Percentiles rank a stretch among this genome's conserved stretches.
These are phyloP conservation scores for Colletotrichum liriopes DNA, from an alignment of 2,329 filamentous ascomycete genomes.

Conservation along the genomic window DNA sequence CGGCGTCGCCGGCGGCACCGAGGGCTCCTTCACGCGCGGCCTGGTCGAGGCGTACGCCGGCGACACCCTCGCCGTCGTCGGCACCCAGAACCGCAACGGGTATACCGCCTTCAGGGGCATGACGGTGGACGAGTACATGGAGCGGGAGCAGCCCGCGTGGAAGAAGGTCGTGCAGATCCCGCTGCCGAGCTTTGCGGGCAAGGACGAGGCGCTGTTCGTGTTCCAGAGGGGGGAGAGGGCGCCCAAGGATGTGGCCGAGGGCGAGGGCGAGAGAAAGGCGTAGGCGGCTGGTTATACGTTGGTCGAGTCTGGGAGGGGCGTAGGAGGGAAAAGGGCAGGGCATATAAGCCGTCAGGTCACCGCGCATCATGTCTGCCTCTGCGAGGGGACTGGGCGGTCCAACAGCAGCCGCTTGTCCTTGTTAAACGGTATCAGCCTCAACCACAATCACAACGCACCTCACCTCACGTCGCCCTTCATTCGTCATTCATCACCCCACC, in stretches of 20 bases:
- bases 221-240: constrained; percentile 68
- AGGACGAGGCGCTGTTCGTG: constrained; percentile 82
- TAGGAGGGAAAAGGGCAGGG: not conserved
- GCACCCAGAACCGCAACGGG: constrained; percentile 82
- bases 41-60: constrained; percentile 75
- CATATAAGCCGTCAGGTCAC: not conserved
- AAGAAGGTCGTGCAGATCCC: constrained; percentile 75
- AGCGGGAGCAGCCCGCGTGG: constrained; percentile 70
- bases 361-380: not conserved
- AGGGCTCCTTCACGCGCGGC: constrained; percentile 75
- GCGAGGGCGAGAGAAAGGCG: not conserved
- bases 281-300: not conserved
- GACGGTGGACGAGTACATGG: constrained; percentile 79
- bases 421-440: not conserved
- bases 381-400: not conserved
- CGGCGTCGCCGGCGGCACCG: constrained; percentile 74
- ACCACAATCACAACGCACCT: not conserved
- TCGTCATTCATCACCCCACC: not conserved
- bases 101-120: constrained; percentile 78
- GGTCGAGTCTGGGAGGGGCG: too few species aligned
- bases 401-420: not conserved
- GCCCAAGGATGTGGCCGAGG: constrained; percentile 39
- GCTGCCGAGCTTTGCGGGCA: constrained; percentile 82
- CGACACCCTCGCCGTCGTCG: constrained; percentile 78
- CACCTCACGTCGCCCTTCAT: too few species aligned